Conservation (phyloP, 805 yeast species). For the Maudiozyma pseudohumilis region DNA sequence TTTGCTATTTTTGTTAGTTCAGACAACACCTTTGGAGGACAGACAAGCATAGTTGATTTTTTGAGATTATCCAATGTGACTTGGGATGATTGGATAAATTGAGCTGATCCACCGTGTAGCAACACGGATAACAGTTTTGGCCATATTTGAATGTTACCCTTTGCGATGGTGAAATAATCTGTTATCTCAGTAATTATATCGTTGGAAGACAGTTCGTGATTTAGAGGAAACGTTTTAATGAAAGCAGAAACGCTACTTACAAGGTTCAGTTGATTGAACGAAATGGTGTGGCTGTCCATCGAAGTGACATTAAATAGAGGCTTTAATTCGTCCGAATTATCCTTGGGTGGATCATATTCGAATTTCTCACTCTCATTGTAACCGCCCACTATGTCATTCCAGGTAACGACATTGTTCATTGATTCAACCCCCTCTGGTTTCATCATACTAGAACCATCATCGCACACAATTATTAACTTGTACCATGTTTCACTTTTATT, state of each 20-base stretch:
- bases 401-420: slow-evolving; percentile 14
- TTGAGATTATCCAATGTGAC: not conserved
- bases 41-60: slow-evolving; percentile 2
- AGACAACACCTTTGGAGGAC: not conserved
- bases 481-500: slow-evolving; percentile 24
- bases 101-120: slow-evolving; percentile 27
- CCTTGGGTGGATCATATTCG: slow-evolving; percentile 24
- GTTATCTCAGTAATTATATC: slow-evolving; percentile 27
- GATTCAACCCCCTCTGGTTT: not conserved
- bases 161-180: slow-evolving; percentile 6
- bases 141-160: slow-evolving; percentile 33
- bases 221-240: slow-evolving; percentile 29
- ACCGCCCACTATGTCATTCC: slow-evolving; percentile 17
- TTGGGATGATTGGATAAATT: slow-evolving; percentile 2
- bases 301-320: slow-evolving; percentile 23
- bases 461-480: slow-evolving; percentile 28
- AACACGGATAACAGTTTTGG: slow-evolving; percentile 31
- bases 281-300: slow-evolving; percentile 17
- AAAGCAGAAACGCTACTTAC: slow-evolving; percentile 46
- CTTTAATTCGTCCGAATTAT: slow-evolving; percentile 31
- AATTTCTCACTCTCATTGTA: slow-evolving; percentile 13
- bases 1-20: not conserved
- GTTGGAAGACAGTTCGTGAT: slow-evolving; percentile 27
- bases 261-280: slow-evolving; percentile 42
- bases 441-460: slow-evolving; percentile 4